Conservation (phyloP, 306 rosid species). For the Cucumis hystrix region DNA sequence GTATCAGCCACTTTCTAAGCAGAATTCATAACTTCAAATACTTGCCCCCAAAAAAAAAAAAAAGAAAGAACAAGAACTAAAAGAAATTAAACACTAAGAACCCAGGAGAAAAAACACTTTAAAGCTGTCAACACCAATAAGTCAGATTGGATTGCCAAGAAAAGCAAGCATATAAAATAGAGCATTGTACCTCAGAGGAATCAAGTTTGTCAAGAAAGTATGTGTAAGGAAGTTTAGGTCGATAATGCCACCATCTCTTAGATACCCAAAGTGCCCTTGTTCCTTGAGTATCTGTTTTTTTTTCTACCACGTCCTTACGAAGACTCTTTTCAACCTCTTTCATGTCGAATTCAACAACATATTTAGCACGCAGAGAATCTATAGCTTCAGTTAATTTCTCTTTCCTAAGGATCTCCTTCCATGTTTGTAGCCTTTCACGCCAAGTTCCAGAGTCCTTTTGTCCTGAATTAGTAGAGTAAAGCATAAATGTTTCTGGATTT, state of each 20-base stretch:
- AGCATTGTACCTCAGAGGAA: constrained; percentile 64
- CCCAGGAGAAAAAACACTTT: neutral
- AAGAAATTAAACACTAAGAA: neutral
- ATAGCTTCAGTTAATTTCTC: constrained; percentile 51
- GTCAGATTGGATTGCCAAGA: neutral
- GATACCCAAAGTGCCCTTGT: constrained; percentile 77
- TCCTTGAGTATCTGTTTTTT: constrained; percentile 43
- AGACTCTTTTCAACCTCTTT: constrained; percentile 95
- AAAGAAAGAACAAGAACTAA: neutral
- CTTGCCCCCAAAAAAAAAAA: neutral
- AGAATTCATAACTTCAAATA: neutral
- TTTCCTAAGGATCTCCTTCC: constrained; percentile 66
- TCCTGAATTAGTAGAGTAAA: constrained; percentile 29
- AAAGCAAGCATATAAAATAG: constrained; percentile 10
- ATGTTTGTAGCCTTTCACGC: constrained; percentile 67
- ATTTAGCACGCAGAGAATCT: constrained; percentile 51
- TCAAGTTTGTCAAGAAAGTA: constrained; percentile 84
- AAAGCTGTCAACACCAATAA: constrained; percentile 1
- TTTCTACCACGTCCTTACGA: constrained; percentile 74
- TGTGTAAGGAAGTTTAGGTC: constrained; percentile 84
- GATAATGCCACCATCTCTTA: constrained; percentile 97
- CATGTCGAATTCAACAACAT: constrained; percentile 90
- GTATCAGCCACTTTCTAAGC: neutral
- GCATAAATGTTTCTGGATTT: neutral
- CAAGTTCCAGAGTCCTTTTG: constrained; percentile 47